Base-by-base conservation (phyloP, 1,284 basidiomycete genomes). In the Ustilago loliicola region DNA sequence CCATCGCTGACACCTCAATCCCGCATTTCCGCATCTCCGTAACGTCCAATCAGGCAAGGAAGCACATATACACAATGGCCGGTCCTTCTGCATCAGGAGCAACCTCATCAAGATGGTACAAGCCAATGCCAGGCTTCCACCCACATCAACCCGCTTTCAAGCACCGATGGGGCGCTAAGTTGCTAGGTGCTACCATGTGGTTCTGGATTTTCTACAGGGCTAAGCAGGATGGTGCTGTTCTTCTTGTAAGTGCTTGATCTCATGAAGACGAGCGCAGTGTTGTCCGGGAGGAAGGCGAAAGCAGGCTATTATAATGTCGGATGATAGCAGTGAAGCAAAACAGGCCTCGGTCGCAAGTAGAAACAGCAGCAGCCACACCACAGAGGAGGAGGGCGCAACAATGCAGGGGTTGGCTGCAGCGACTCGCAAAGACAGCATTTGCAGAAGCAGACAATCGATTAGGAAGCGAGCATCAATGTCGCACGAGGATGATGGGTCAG, bases 121-220 rank as follows among this genome's bases (percentile, higher is more conserved):
- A 64, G 47, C 81, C 84, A 40, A 78, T 75, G 65, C 55, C 68
- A 23, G 83, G 82, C 45, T 86, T 86, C 63, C 68, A 74, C 54
- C 85, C 85, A 29, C 85, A 86, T 65, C 74, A 67, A 21, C 85
- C 85, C 45, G 77, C 83, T 2, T 74, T 83, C 56, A 79, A 77
- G 59, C 85, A 86, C 64, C 66, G 82, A 13, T 80, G 68, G 63
- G 76, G 74, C 6, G 83, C 85, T 52, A 83, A 81, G 65, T 55
- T 86, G 19, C 70, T 86, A 21, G 85, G 85, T 30, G 85, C 78
- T 6, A 81, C 82, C 51, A 85, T 85, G 84, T 84, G 83, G 83
- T 86, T 86, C 70, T 86, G 80, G 80, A 83, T 86, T 68, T 79
- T 86, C 45, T 85, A 85, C 66, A 69, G 85, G 15, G 81, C 80